phyloP scores from a whole-genome alignment of 768 basidiomycete genomes.

The Bullera alba region DNA sequence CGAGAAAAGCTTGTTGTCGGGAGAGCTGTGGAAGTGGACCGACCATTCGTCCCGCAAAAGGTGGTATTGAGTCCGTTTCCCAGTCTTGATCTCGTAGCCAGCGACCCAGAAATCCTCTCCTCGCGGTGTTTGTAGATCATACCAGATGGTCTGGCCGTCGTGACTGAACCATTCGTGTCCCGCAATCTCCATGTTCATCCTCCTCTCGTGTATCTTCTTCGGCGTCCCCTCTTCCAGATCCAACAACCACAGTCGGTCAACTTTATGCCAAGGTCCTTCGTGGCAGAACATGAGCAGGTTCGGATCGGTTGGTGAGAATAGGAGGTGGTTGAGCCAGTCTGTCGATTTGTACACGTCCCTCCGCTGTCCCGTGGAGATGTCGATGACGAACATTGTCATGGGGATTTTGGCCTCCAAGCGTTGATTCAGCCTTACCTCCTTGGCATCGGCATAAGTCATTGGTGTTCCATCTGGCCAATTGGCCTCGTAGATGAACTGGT shows the following conservation, averaged over 20 bases:
- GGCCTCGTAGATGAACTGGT: slow-evolving; percentile 15
- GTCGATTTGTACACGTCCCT: slow-evolving; percentile 14
- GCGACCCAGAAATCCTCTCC: slow-evolving; percentile 20
- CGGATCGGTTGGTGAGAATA: slow-evolving; percentile 21
- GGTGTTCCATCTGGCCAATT: slow-evolving; percentile 18
- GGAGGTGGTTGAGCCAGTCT: slow-evolving; percentile 22
- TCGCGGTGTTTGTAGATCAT: slow-evolving; percentile 23
- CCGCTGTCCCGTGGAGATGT: slow-evolving; percentile 7
- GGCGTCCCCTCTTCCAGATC: background rate
- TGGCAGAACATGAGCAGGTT: slow-evolving; percentile 18
- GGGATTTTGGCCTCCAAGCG: slow-evolving; percentile 15
- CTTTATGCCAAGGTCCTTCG: slow-evolving; percentile 22
- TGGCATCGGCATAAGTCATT: slow-evolving; percentile 24
- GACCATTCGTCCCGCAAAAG: slow-evolving; percentile 17
- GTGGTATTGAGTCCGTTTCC: slow-evolving; percentile 12
- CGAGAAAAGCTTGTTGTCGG: slow-evolving; percentile 10
- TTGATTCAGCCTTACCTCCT: slow-evolving; percentile 12
- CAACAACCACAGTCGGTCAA: slow-evolving; percentile 19
- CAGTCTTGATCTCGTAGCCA: slow-evolving; percentile 16
- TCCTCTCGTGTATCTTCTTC: slow-evolving; percentile 11
- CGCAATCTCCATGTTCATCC: slow-evolving; percentile 26
- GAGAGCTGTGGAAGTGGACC: slow-evolving; percentile 15
- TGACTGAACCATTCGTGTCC: slow-evolving; percentile 22
- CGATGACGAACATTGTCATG: slow-evolving; percentile 14
- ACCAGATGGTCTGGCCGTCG: slow-evolving; percentile 14